Base-by-base conservation (phyloP, 306 rosid species). In the Begonia loranthoides region DNA sequence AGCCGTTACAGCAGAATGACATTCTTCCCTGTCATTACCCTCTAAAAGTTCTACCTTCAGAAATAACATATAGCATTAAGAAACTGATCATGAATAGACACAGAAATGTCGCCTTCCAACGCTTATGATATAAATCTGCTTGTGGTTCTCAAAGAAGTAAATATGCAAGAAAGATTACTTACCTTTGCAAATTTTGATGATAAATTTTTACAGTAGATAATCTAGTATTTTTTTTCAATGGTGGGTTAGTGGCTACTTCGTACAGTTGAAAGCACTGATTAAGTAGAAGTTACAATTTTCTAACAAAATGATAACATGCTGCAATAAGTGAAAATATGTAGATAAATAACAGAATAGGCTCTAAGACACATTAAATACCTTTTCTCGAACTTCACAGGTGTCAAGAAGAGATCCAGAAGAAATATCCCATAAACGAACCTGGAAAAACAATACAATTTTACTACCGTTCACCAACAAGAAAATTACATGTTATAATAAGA, bases 351-450 rank as follows among this genome's bases (percentile, higher is more conserved):
- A 47, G 54, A 17, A 13, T 3, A 15, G 51, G 17, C 5, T 7
- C 14, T 19, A 15, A 49, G 44, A 36, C 12, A 49, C 12, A 22
- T 22, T 28, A 52, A 70, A 57, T 71, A 80, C 99, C 95, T 82
- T 76, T 55, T 28, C 50, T 59, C 74, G 89, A 54, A 86, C 70
- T 65, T 80, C 86, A 70, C 79, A 90, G 14, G 86, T 82, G 67
- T 78, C 80, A 28, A 82, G 75, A 57, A 86, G 94, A 49, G 70
- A 75, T 65, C 95, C 93, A 39, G 86, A 86, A 12, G 69, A 38
- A 62, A 73, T 71, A 61, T 82, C 79, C 99, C 95, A 90, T 60
- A 86, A 65, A 24, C 95, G 83, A 41, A 90, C 92, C 99, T 90
- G 69, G 54, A 62, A 66, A 70, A 49, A 44, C 34, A 59, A 61